These are phyloP conservation scores for Boletus insuetus DNA, from an alignment of 768 basidiomycete species.

Conservation along the genomic window DNA sequence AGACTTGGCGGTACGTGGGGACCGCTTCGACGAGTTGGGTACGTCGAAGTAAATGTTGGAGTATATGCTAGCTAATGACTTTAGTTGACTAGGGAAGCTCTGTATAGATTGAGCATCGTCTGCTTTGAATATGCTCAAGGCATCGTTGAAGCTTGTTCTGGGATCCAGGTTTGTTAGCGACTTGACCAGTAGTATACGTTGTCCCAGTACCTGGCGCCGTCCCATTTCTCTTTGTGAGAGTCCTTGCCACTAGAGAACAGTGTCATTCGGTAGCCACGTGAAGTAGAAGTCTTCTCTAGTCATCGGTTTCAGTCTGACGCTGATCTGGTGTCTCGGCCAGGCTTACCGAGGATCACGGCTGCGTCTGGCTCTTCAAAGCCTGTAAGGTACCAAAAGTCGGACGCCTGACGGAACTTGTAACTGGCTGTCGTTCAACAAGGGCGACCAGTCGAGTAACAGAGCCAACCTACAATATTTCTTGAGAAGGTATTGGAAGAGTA, in stretches of 20 bases:
- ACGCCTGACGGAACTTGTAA: conserved; percentile 92
- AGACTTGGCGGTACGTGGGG: conserved; percentile 45
- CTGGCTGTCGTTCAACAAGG: conserved; percentile 40
- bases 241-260: conserved; percentile 80
- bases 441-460: neutral
- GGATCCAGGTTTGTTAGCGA: neutral
- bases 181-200: neutral
- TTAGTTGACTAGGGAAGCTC: conserved; percentile 55
- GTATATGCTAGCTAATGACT: conserved; percentile 46
- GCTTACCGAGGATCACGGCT: conserved; percentile 75
- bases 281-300: conserved; percentile 65
- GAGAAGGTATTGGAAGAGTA: conserved; percentile 13
- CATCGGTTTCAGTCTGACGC: neutral
- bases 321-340: conserved; percentile 7
- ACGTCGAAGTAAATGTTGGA: conserved; percentile 55
- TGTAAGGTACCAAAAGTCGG: conserved; percentile 94
- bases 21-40: conserved; percentile 39
- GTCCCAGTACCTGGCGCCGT: conserved; percentile 65
- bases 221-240: conserved; percentile 82
- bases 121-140: conserved; percentile 66
- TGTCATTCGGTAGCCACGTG: conserved; percentile 82
- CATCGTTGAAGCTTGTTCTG: conserved; percentile 66
- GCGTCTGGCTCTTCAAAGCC: conserved; percentile 94
- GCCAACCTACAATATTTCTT: conserved; percentile 73
- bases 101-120: conserved; percentile 67